Percentiles rank a stretch among this genome's conserved stretches.
Evolutionary conservation across 2,329 filamentous ascomycete genomes (phyloP).

Genomic region (Dactylellina sp.): DNA sequence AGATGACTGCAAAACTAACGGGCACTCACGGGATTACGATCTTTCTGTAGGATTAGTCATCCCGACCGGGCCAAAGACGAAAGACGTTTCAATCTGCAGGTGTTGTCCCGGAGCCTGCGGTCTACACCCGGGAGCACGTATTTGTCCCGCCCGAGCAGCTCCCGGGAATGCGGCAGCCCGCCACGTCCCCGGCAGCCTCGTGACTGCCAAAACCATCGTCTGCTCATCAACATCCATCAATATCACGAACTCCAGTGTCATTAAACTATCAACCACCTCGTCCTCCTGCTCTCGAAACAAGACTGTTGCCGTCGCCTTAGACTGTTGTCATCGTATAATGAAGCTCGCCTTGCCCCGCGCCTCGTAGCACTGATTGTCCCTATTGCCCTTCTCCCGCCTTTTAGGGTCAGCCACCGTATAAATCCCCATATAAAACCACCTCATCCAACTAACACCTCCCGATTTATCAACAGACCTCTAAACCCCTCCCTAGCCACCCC

Average conservation of each 20-base stretch:
- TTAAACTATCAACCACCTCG: slow-evolving; percentile 1
- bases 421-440: slow-evolving; percentile 25
- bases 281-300: slow-evolving; percentile 6
- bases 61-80: background rate
- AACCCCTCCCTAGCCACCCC: slow-evolving; percentile 18
- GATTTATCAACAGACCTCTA: slow-evolving; percentile 14
- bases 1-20: slow-evolving; percentile 42
- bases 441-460: slow-evolving; percentile 13
- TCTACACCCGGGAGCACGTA: background rate
- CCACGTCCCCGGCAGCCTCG: slow-evolving; percentile 10
- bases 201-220: slow-evolving; percentile 21
- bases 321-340: slow-evolving; percentile 32
- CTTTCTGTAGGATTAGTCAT: slow-evolving; percentile 30
- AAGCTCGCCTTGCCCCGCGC: slow-evolving; percentile 33
- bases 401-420: slow-evolving; percentile 13
- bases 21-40: slow-evolving; percentile 45
- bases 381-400: slow-evolving; percentile 17
- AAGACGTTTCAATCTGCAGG: background rate
- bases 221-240: slow-evolving; percentile 13
- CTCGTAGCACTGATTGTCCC: slow-evolving; percentile 31
- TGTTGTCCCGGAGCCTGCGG: no score
- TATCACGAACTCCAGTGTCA: slow-evolving; percentile 6
- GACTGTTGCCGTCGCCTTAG: slow-evolving; percentile 19
- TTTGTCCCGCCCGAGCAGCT: background rate
- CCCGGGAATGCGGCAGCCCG: slow-evolving; percentile 7